Conservation (phyloP, 2,329 filamentous ascomycete species). For the Trichoderma sp. region DNA sequence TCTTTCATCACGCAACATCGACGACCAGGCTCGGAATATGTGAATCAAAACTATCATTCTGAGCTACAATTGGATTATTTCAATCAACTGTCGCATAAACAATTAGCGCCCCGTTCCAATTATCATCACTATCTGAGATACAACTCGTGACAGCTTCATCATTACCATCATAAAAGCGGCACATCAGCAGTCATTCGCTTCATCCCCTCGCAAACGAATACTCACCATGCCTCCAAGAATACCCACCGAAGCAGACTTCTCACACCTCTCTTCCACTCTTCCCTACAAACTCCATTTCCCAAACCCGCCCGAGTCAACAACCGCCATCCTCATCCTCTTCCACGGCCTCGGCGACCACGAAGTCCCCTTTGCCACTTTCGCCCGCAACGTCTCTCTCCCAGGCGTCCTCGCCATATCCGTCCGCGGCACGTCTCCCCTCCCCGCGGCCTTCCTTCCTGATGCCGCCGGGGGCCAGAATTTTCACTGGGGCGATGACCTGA, state of each 20-base stretch:
- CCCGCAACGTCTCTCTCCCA: slow-evolving; percentile 68
- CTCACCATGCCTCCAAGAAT: slow-evolving; percentile 50
- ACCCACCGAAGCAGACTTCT: slow-evolving; percentile 54
- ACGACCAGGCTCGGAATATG: neutral
- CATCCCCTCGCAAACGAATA: neutral
- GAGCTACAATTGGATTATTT: neutral
- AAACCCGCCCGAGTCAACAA: slow-evolving; percentile 60
- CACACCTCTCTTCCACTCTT: slow-evolving; percentile 44
- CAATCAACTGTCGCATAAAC: too few species aligned
- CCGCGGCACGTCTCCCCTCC: slow-evolving; percentile 69
- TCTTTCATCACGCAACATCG: neutral
- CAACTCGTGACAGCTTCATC: neutral
- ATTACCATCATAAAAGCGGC: neutral
- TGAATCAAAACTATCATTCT: neutral
- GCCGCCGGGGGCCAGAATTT: slow-evolving; percentile 44
- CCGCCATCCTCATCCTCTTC: slow-evolving; percentile 76
- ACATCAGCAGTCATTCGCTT: neutral
- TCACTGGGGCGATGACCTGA: slow-evolving; percentile 70
- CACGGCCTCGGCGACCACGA: slow-evolving; percentile 83
- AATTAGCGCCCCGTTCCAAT: neutral
- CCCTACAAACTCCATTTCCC: slow-evolving; percentile 52
- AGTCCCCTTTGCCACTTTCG: slow-evolving; percentile 67
- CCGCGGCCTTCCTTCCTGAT: slow-evolving; percentile 59
- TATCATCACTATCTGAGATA: neutral
- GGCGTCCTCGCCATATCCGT: slow-evolving; percentile 76